Evolutionary conservation across 164 flowering plant genomes (phyloP), one percentile per base, ranked within the genome.

Genomic region (Echeveria elegans): DNA sequence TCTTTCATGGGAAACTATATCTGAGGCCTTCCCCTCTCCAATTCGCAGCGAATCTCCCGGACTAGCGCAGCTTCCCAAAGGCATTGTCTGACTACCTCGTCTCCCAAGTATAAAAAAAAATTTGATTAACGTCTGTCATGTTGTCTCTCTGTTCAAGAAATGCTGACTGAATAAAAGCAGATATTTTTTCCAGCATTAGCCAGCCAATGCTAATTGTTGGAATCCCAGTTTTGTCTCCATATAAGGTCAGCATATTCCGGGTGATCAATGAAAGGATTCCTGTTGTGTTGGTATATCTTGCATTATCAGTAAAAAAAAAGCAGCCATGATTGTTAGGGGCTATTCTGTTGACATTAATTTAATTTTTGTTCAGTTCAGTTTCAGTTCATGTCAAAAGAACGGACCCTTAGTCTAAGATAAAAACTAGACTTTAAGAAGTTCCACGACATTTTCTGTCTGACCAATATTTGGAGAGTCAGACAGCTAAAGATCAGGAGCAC

Each of bases 11-110:
- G 90, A 88, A 47, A 63, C 74, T 6, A 74, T 82, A 23, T 80
- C 88, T 4, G 81, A 76, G 62, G 70, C 24, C 63, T 78, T 76
- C 63, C 81, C 85, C 70, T 83, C 89, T 58, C 82, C 84, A 9
- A 43, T 72, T 6, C 68, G 19, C 5, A 82, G 76, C 38, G 81
- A 84, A 12, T 79, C 83, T 29, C 71, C 85, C 26, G 40, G 71
- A 6, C 29, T 68, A 9, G 40, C 70, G 43, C 68, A 67, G 61
- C 61, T 56, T 32, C 61, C 23, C 32, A 56, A 12, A 15, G 32
- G 19, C 11, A 6, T 56, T 26, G 32, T 11, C 7, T 56, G 28
- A 52, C 1, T 28, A 52, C 8, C 28, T 24, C 21, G 16, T 47
- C 30, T 9, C 26, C 26, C 59, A n/a, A n/a, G n/a, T 38, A 14